Base-by-base conservation (phyloP, 2,329 filamentous ascomycete genomes). In the Ascochyta rabiei region DNA sequence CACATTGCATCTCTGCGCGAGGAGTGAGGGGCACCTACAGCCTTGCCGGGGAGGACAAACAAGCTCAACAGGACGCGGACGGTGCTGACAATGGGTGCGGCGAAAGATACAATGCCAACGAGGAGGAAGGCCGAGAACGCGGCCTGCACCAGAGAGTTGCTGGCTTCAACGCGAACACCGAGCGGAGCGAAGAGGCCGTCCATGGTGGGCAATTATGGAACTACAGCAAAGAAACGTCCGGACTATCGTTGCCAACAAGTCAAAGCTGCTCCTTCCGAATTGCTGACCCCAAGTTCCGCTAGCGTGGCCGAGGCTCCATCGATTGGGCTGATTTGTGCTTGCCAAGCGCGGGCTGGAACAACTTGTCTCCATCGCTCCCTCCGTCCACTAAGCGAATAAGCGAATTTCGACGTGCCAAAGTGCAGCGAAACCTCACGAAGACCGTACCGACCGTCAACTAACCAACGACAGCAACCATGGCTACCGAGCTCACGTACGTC, bases 11-110 rank as follows among this genome's bases (percentile, higher is more conserved):
- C 19, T n/a, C 2, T 30, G 13, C 5, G 31, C 12, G n/a, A 8
- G 7, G 9, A 8, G 10, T 23, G 24, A 56, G 42, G 26, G 52
- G 42, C 46, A 67, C 79, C 46, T 73, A 81, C 79, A 31, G 78
- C 75, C 59, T 71, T 71, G 53, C 80, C 80, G 28, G 80, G 79
- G 9, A 82, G 66, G 44, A 82, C 69, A 62, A 82, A 82, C 48
- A 82, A 66, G 60, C 78, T 80, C 48, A 80, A 68, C 34, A 82
- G 71, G 47, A 81, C 62, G 49, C 79, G 68, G 64, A 80, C 70
- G 59, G 79, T 79, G 66, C 77, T 80, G 67, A 79, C 71, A 54
- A 81, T 62, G 6, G 70, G 71, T 41, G 66, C 66, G 56, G 63
- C 60, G 37, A 74, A 63, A 31, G 71, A 61, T 19, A 64, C 66